Base-by-base conservation (phyloP, 441 rosid species). In the Eruca vesicaria region DNA sequence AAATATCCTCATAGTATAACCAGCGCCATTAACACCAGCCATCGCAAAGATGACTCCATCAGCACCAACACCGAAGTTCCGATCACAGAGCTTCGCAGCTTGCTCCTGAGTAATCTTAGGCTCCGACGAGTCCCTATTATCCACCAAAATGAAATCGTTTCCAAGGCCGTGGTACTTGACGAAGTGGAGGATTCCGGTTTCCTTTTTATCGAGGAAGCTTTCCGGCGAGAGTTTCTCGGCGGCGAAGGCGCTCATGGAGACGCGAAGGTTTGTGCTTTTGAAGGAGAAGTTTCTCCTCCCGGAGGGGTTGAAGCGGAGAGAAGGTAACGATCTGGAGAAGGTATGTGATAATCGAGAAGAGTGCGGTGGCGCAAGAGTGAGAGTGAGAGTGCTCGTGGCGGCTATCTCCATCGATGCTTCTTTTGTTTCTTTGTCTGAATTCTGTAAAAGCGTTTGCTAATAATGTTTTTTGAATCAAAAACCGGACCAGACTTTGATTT, bases 91-190 rank as follows among this genome's bases (percentile, higher is more conserved):
- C 88, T 83, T 86, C 79, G 69, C 95, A 0, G 97, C 98, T 76
- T 89, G 91, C 83, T 88, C 97, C 10, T 90, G 91, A 63, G 84
- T 85, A 50, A 92, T 65, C 81, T 79, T 86, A 65, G 93, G 91
- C 67, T 90, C 92, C 0, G 79, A 75, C 52, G 93, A 89, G 52
- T 84, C 84, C 86, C 92, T 81, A 66, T 94, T 94, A 79, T 94
- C 98, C 18, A 92, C 97, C 96, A 94, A 57, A 80, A 94, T 89
- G 85, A 94, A 94, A 84, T 94, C 95, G 76, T 94, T 94, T 68
- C 97, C 98, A 23, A 94, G 96, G 72, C 97, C 98, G 36, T 94
- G 98, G 73, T 90, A 92, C 88, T 94, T 94, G 59, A 86, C 89
- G 68, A 91, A 92, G 52, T 88, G 95, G 63, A 92, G 91, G 77